A percentile compares a stretch with the other conserved stretches of the same genome.
Conservation (phyloP, 2,329 filamentous ascomycete genomes). For the Didymella sp. region DNA sequence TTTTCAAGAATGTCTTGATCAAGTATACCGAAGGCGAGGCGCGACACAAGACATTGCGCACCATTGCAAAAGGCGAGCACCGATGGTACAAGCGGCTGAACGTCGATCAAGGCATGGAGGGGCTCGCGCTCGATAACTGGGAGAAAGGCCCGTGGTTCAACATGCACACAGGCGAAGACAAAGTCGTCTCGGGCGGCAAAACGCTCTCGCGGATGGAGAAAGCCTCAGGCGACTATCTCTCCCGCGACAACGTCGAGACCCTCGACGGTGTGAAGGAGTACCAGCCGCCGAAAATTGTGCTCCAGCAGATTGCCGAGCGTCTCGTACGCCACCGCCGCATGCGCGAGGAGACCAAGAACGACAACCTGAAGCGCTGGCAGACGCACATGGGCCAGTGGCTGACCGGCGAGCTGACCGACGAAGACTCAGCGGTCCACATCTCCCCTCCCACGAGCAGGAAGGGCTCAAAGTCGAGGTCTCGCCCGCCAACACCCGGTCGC, state of each 20-base stretch:
- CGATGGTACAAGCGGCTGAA: constrained; percentile 61
- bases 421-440: constrained; percentile 29
- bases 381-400: constrained; percentile 51
- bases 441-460: constrained; percentile 1
- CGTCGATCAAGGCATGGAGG: constrained; percentile 54
- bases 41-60: constrained; percentile 56
- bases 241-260: constrained; percentile 43
- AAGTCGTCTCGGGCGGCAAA: constrained; percentile 51
- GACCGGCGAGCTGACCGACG: constrained; percentile 41
- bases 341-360: constrained; percentile 49
- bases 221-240: constrained; percentile 51
- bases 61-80: constrained; percentile 56
- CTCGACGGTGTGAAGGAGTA: constrained; percentile 52
- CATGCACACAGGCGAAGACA: constrained; percentile 36
- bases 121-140: constrained; percentile 58
- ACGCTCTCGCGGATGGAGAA: constrained; percentile 56
- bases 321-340: constrained; percentile 55
- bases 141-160: constrained; percentile 52
- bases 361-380: constrained; percentile 46
- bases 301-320: constrained; percentile 57
- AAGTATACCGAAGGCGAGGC: constrained; percentile 61
- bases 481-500: constrained; percentile 4
- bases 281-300: constrained; percentile 53
- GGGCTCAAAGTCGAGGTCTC: constrained; percentile 7
- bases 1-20: constrained; percentile 59